Evolutionary conservation across 331 rosid species (phyloP), one percentile per base, ranked within the genome.

Genomic region (Phaseolus coccineus): DNA sequence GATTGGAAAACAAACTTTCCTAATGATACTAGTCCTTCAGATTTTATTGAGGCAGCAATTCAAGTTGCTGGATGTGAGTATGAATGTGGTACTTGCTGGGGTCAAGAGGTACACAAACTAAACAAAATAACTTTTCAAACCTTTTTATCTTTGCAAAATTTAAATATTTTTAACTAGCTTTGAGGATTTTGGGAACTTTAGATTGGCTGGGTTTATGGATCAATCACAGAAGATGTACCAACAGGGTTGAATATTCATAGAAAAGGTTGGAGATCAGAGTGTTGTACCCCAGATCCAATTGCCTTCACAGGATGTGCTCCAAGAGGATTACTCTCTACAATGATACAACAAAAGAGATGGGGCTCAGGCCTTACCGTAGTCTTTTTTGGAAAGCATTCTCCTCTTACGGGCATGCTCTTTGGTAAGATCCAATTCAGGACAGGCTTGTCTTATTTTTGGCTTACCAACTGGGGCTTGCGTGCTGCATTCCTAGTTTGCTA

Each of bases 341-440:
- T 88, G 87, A 71, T 78, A 8, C 98, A 94, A 80, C 86, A 83
- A 47, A 94, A 89, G 71, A 90, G 96, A 69, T 89, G 96, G 92
- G 80, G 86, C 42, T 69, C 85, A 14, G 95, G 98, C 42, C 81
- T 82, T 6, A 81, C 90, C 14, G 92, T 84, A 63, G 58, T 87
- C 76, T 44, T 88, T 6, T 50, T 91, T 52, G 85, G 91, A 74
- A 86, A 72, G 75, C 59, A 90, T 30, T 82, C 82, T 59, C 97
- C 96, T 13, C 4, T 93, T 31, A 42, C 87, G 68, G 76, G 80
- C 15, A 14, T 77, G 3, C 40, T 88, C 59, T 86, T 75, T 71
- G 93, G 66, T 14, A 87, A 88, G 57, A 85, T 91, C 64, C 89
- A 87, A 35, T 75, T 85, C n/a, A 84, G 96, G 59, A 71, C 86